A percentile compares a stretch with the other conserved stretches of the same genome.
Conservation (phyloP, 1,139 yeast genomes). For the Lodderomyces beijingensis region DNA sequence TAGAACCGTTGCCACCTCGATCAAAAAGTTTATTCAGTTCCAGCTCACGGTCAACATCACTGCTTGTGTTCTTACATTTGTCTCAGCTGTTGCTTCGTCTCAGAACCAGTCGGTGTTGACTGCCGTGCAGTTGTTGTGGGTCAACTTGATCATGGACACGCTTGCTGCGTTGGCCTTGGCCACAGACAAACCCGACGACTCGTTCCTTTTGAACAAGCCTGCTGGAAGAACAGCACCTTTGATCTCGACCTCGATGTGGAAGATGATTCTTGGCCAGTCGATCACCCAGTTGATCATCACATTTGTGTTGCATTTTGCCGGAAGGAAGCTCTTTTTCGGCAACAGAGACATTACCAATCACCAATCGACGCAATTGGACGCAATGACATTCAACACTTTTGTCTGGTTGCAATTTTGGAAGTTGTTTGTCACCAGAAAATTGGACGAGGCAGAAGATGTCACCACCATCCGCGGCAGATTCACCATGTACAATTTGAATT, state of each 20-base stretch:
- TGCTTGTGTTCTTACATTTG: conserved; percentile 89
- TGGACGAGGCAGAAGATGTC: conserved; percentile 82
- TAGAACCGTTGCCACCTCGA: conserved; percentile 90
- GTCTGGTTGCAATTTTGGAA: conserved; percentile 98
- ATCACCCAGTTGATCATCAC: conserved; percentile 73
- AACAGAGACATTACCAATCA: conserved; percentile 33
- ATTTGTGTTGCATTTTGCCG: conserved; percentile 76
- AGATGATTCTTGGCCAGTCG: conserved; percentile 92
- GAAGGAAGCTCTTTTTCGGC: conserved; percentile 56
- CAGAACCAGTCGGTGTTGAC: conserved; percentile 84
- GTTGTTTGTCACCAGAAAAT: conserved; percentile 82
- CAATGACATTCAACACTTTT: conserved; percentile 91
- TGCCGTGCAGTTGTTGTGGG: conserved; percentile 97
- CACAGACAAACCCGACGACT: conserved; percentile 90
- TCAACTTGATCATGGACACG: conserved; percentile 95
- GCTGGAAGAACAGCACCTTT: conserved; percentile 78
- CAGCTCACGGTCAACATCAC: conserved; percentile 95
- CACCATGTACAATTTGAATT: conserved; percentile 61
- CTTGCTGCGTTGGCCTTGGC: conserved; percentile 97
- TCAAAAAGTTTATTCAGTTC: conserved; percentile 91
- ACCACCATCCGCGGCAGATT: conserved; percentile 54
- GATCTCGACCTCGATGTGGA: conserved; percentile 94
- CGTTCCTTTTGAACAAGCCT: conserved; percentile 75
- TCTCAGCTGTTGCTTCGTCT: conserved; percentile 82
- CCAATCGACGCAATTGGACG: conserved; percentile 58